Percentiles rank a stretch among this genome's conserved stretches.
phyloP scores from a whole-genome alignment of 805 yeast genomes.

The Komagataella pastoris region DNA sequence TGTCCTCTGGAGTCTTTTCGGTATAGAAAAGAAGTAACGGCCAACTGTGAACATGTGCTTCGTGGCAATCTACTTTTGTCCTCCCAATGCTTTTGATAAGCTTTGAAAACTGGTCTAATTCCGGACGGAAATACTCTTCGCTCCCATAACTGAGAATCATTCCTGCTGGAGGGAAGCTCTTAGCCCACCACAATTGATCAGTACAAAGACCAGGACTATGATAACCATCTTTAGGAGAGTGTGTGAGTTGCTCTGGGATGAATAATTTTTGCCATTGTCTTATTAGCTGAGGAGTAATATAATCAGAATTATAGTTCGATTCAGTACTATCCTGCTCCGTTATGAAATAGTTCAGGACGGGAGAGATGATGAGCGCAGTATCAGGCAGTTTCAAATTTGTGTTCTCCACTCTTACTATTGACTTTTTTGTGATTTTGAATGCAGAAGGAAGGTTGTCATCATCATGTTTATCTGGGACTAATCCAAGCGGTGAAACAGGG shows the following conservation, averaged over 20 bases:
- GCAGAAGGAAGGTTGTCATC: not conserved
- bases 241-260: constrained; percentile 2
- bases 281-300: not conserved
- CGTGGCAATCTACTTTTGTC: constrained; percentile 19
- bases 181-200: constrained; percentile 21
- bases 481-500: constrained; percentile 1
- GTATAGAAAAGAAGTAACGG: constrained; percentile 26
- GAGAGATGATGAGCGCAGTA: constrained; percentile 13
- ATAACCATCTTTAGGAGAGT: constrained; percentile 7
- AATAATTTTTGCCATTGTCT: constrained; percentile 8
- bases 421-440: not conserved
- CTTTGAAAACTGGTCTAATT: constrained; percentile 20
- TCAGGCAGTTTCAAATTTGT: constrained; percentile 2
- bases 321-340: constrained; percentile 2
- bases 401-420: constrained; percentile 6
- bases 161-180: constrained; percentile 27
- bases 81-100: constrained; percentile 14
- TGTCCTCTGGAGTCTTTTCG: constrained; percentile 27
- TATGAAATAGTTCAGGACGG: constrained; percentile 9
- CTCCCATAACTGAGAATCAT: constrained; percentile 27
- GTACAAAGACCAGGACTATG: constrained; percentile 20
- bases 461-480: not conserved
- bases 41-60: constrained; percentile 32
- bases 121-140: constrained; percentile 24
- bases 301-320: not conserved